Evolutionary conservation across 441 rosid genomes (phyloP).

Genomic region (Pelargonium fulgidum): DNA sequence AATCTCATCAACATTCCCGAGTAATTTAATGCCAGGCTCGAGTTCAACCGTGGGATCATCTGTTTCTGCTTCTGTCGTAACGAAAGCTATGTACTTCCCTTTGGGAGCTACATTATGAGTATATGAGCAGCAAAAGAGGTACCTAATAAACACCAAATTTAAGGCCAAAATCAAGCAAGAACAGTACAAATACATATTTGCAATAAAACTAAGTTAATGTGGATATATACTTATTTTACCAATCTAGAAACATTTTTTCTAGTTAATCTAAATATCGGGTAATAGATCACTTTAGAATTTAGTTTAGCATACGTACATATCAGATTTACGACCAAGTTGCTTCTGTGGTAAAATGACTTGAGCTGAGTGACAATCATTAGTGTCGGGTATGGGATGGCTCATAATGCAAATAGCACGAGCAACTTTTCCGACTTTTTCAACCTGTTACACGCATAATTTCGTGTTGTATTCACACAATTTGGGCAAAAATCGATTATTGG

Average conservation of each 20-base stretch:
- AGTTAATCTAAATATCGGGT: too few species aligned
- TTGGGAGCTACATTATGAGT: constrained; percentile 67
- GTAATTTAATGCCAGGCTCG: constrained; percentile 55
- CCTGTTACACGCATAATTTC: constrained; percentile 27
- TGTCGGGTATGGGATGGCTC: constrained; percentile 72
- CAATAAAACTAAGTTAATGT: too few species aligned
- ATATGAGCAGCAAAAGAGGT: constrained; percentile 66
- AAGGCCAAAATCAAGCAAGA: not conserved
- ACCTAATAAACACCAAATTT: constrained; percentile 27
- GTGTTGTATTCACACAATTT: too few species aligned
- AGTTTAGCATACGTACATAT: constrained; percentile 36
- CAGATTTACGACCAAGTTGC: constrained; percentile 70
- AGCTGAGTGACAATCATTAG: constrained; percentile 56
- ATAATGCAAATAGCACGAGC: constrained; percentile 60
- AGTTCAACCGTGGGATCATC: constrained; percentile 50
- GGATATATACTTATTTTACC: too few species aligned
- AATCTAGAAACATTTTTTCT: too few species aligned
- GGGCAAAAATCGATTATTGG: too few species aligned
- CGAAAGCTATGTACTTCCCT: constrained; percentile 65
- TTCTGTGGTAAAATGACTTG: constrained; percentile 74
- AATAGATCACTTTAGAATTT: too few species aligned
- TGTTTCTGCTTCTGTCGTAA: constrained; percentile 64
- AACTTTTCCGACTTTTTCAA: constrained; percentile 54
- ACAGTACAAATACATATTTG: too few species aligned
- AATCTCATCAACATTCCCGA: constrained; percentile 57